Percentiles rank a stretch among this genome's conserved stretches.
phyloP scores from a whole-genome alignment of 2,329 filamentous ascomycete species.

The Hypoxylon sp. region DNA sequence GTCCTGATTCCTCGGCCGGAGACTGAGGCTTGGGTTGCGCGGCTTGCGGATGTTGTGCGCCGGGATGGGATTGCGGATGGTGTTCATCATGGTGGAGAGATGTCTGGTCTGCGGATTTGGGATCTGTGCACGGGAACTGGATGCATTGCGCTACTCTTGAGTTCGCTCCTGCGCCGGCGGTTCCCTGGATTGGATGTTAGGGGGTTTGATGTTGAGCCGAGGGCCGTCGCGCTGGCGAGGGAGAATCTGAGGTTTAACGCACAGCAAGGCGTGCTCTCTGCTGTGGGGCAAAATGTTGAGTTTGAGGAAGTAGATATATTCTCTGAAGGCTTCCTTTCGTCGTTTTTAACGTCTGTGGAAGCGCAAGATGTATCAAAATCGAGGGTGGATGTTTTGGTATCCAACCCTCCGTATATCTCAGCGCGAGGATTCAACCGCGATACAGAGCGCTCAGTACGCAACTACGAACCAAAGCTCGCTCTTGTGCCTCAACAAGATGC shows the following conservation, averaged over 20 bases:
- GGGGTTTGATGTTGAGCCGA: slow-evolving; percentile 77
- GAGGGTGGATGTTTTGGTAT: slow-evolving; percentile 73
- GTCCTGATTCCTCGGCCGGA: slow-evolving; percentile 88
- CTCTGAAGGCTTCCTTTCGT: slow-evolving; percentile 49
- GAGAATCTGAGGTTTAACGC: slow-evolving; percentile 69
- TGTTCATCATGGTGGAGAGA: slow-evolving; percentile 19
- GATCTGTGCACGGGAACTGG: slow-evolving; percentile 93
- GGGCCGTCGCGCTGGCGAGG: slow-evolving; percentile 70
- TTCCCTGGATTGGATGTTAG: slow-evolving; percentile 58
- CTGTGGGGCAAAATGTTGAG: slow-evolving; percentile 43
- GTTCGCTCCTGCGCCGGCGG: slow-evolving; percentile 63
- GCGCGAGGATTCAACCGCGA: slow-evolving; percentile 65
- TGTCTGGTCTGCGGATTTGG: slow-evolving; percentile 66
- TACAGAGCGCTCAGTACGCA: slow-evolving; percentile 77
- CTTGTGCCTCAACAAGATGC: slow-evolving; percentile 64
- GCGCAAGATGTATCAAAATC: background rate
- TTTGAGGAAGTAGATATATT: slow-evolving; percentile 64
- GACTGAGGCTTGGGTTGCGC: slow-evolving; percentile 72
- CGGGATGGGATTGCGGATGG: slow-evolving; percentile 22
- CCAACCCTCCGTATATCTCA: slow-evolving; percentile 94
- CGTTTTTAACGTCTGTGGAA: slow-evolving; percentile 33
- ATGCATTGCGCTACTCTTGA: slow-evolving; percentile 83
- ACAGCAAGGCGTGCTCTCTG: slow-evolving; percentile 20
- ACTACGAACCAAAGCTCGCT: slow-evolving; percentile 81
- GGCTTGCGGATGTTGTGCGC: slow-evolving; percentile 54